phyloP scores from a whole-genome alignment of 495 filamentous ascomycete species.

The Tuber umbilicatum region DNA sequence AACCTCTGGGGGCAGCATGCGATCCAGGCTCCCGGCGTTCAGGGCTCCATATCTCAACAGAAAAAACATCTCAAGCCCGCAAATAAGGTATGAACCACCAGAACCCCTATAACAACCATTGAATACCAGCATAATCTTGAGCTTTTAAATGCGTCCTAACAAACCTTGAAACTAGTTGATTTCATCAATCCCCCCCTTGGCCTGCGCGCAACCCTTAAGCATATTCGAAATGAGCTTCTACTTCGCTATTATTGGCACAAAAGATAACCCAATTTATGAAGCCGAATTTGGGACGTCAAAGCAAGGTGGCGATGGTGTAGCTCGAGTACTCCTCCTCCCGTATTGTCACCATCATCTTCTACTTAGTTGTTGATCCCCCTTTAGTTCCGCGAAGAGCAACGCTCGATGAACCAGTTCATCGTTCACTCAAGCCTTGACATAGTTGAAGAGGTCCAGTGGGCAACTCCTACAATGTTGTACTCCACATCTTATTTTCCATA shows the following conservation, averaged over 20 bases:
- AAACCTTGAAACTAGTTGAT: neutral
- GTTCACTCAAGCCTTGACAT: conserved; percentile 87
- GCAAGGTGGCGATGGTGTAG: conserved; percentile 81
- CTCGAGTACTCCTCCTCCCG: conserved; percentile 51
- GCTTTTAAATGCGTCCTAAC: neutral
- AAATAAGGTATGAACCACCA: neutral
- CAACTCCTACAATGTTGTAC: conserved; percentile 32
- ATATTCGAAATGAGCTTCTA: conserved; percentile 77
- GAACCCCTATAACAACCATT: neutral
- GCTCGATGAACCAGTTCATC: conserved; percentile 95
- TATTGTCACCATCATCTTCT: neutral
- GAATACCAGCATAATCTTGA: neutral
- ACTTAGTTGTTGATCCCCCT: neutral
- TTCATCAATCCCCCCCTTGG: neutral
- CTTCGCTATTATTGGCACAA: conserved; percentile 88
- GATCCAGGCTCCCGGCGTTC: neutral
- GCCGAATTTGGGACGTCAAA: conserved; percentile 94
- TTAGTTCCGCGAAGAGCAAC: conserved; percentile 69
- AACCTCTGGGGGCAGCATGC: neutral
- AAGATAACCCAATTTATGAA: conserved; percentile 91
- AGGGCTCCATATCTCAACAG: neutral
- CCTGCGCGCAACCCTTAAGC: neutral
- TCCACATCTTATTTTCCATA: neutral
- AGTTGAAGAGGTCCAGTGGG: conserved; percentile 93
- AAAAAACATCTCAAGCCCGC: neutral